Conservation (phyloP, 2,329 filamentous ascomycete genomes). For the Sporothrix humicola region DNA sequence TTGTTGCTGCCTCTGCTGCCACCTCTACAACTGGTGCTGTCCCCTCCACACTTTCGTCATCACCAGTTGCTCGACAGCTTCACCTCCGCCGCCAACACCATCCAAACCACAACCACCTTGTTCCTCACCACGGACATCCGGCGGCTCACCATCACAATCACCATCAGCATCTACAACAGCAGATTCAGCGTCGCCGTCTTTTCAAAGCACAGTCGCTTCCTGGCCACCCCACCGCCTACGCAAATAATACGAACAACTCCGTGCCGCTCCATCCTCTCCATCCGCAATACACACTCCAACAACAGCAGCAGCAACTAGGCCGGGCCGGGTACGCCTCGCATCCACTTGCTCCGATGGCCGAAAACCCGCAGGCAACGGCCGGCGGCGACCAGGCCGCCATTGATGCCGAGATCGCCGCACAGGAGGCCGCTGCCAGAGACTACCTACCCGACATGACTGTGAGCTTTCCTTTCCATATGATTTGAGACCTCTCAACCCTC, state of each 20-base stretch:
- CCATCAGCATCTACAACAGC: constrained; percentile 35
- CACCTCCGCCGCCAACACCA: constrained; percentile 27
- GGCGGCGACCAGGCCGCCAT: constrained; percentile 34
- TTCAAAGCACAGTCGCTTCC: constrained; percentile 23
- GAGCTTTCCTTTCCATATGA: constrained; percentile 40
- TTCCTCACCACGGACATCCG: constrained; percentile 31
- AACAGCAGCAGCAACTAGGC: constrained; percentile 19
- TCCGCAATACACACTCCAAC: neutral
- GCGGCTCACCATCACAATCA: constrained; percentile 36
- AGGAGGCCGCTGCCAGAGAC: constrained; percentile 65
- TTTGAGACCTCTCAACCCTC: neutral
- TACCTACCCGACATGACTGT: constrained; percentile 65
- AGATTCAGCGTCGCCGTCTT: constrained; percentile 28
- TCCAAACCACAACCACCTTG: constrained; percentile 5
- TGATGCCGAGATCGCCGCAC: constrained; percentile 57
- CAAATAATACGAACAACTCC: neutral
- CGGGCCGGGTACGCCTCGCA: constrained; percentile 19
- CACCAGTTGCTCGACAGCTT: constrained; percentile 15
- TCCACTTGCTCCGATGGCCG: constrained; percentile 28
- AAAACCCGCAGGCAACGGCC: neutral
- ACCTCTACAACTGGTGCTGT: neutral
- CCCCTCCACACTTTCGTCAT: constrained; percentile 25
- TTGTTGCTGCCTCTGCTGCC: neutral
- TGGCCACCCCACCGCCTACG: constrained; percentile 11
- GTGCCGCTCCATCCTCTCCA: neutral